Base-by-base conservation (phyloP, 1,139 yeast genomes). In the Kodamaea sp. region DNA sequence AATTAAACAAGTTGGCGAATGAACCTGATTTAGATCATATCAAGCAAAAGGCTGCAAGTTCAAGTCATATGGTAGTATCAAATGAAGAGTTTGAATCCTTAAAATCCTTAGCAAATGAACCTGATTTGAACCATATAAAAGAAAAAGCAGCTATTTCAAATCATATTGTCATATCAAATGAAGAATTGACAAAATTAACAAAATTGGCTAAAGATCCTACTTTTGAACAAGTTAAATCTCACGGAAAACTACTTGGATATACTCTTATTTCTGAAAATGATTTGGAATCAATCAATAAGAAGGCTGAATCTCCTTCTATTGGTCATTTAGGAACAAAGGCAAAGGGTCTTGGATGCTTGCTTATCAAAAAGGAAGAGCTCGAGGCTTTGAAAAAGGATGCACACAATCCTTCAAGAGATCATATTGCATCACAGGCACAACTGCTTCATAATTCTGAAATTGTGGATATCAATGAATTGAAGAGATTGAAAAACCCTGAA, bases 1-100 rank as follows among this genome's bases (percentile, higher is more conserved):
- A 43, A 27, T 47, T 63, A 41, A 41, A 37, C 24, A 34, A 42
- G 5, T 40, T 42, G 22, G 53, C 52, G 9, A 49, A 57, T 36
- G 57, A 56, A n/a, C 70, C 70, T 31, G 46, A 58, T 6, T 45
- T 57, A 22, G 65, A 62, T 4, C 62, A 53, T 36, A 35, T 67
- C 9, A 40, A 42, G 5, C 27, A 3, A 30, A 46, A 45, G 32
- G 54, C 60, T 5, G 33, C 38, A 24, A 36, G 34, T n/a, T 27
- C 45, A 29, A 53, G 52, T 6, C 41, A 47, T 32, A 38, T 48
- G 7, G 36, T 52, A 7, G 40, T 55, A n/a, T 24, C 40, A 3
- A 35, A 34, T 7, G 47, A 45, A 3, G 57, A 49, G n/a, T 49
- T 49, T 33, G 41, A 44, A 8, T 36, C 43, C 3, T 46, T 61